phyloP scores from a whole-genome alignment of 441 rosid species.

The Pelargonium myrrhifolium region DNA sequence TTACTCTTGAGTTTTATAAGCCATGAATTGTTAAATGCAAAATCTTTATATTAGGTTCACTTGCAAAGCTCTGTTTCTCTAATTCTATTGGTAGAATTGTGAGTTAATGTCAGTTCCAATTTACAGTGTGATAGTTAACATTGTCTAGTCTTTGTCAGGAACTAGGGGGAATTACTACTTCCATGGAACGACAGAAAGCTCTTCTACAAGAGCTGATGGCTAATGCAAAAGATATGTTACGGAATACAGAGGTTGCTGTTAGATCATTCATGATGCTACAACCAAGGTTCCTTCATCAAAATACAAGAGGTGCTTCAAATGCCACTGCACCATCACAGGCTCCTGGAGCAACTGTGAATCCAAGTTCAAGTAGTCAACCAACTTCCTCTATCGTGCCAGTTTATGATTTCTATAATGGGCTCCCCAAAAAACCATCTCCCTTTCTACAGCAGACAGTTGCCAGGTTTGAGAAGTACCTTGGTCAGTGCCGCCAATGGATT shows the following conservation, averaged over 20 bases:
- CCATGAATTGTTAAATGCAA: too few species aligned
- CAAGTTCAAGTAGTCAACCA: conserved; percentile 51
- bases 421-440: conserved; percentile 86
- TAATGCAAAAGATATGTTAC: conserved; percentile 69
- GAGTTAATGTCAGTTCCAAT: neutral
- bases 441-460: conserved; percentile 74
- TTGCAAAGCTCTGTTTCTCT: too few species aligned
- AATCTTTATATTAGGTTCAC: too few species aligned
- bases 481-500: conserved; percentile 82
- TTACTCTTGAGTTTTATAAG: too few species aligned
- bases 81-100: neutral
- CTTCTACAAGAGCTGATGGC: conserved; percentile 70
- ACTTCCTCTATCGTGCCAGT: conserved; percentile 50
- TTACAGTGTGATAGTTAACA: neutral
- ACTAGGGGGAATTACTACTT: conserved; percentile 81
- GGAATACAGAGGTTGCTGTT: conserved; percentile 78
- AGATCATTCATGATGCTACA: conserved; percentile 79
- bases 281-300: conserved; percentile 64
- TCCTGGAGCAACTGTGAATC: conserved; percentile 43
- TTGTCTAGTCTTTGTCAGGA: conserved; percentile 38
- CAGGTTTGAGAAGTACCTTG: conserved; percentile 85
- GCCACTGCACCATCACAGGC: conserved; percentile 56
- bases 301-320: conserved; percentile 40
- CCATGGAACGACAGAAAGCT: conserved; percentile 81
- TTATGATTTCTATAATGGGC: conserved; percentile 80